A percentile compares a stretch with the other conserved stretches of the same genome.
Conservation (phyloP, 768 basidiomycete species). For the Xerocomellus chrysenteron region DNA sequence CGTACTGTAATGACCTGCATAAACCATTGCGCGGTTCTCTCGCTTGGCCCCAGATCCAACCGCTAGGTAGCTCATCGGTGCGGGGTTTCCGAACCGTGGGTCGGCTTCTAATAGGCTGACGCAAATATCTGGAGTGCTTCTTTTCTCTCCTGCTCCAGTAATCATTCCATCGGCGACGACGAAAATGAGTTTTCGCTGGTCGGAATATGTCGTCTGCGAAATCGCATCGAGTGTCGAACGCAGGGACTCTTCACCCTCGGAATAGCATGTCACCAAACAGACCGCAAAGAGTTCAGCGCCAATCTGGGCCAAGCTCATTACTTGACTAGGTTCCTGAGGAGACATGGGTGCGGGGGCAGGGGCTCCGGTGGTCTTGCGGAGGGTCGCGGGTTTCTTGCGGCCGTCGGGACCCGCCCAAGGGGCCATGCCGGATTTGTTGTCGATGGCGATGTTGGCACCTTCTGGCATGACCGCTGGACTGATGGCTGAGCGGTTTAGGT, state of each 20-base stretch:
- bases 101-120: slow-evolving; percentile 90
- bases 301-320: slow-evolving; percentile 84
- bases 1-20: slow-evolving; percentile 99
- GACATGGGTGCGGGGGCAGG: slow-evolving; percentile 45
- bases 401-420: slow-evolving; percentile 79
- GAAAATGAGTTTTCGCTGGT: slow-evolving; percentile 88
- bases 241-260: slow-evolving; percentile 92
- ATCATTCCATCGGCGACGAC: slow-evolving; percentile 99
- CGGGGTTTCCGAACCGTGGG: slow-evolving; percentile 92
- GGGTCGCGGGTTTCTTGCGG: slow-evolving; percentile 50
- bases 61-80: slow-evolving; percentile 89
- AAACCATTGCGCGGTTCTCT: slow-evolving; percentile 95
- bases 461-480: slow-evolving; percentile 95
- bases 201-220: slow-evolving; percentile 87
- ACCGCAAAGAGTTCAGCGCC: slow-evolving; percentile 94
- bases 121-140: slow-evolving; percentile 95
- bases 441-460: slow-evolving; percentile 91
- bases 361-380: slow-evolving; percentile 37
- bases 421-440: slow-evolving; percentile 89
- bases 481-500: slow-evolving; percentile 81
- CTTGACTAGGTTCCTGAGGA: slow-evolving; percentile 45
- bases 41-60: slow-evolving; percentile 88
- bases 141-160: slow-evolving; percentile 94
- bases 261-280: slow-evolving; percentile 96
- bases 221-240: slow-evolving; percentile 92